Conservation (phyloP, 306 rosid genomes). For the Vigna hirtella region DNA sequence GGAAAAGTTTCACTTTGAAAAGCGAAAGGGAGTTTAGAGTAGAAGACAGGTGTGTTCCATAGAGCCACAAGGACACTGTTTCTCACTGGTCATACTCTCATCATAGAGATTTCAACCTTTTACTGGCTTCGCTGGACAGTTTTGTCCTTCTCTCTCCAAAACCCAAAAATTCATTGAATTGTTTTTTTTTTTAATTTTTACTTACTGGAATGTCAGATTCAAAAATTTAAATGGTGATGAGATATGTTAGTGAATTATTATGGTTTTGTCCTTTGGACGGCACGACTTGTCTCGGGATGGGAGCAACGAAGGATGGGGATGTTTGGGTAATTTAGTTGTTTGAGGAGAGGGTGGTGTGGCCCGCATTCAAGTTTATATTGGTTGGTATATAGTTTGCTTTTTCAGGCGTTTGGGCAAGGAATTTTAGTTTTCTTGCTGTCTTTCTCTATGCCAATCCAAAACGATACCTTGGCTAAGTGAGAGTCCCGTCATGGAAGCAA, state of each 20-base stretch:
- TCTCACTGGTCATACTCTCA: slow-evolving; percentile 34
- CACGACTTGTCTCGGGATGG: no score
- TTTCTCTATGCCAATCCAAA: neutral
- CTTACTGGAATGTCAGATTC: no score
- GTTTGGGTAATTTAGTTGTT: slow-evolving; percentile 43
- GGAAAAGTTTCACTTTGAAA: slow-evolving; percentile 29
- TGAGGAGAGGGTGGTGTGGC: slow-evolving; percentile 1
- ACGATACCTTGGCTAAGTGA: neutral
- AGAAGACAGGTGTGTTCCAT: slow-evolving; percentile 47
- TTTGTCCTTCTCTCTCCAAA: slow-evolving; percentile 42
- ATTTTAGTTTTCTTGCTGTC: slow-evolving; percentile 43
- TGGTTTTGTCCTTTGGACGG: neutral
- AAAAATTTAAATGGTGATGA: no score
- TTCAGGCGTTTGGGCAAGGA: slow-evolving; percentile 33
- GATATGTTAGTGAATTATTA: neutral
- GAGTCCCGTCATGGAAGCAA: neutral
- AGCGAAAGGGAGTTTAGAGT: slow-evolving; percentile 10
- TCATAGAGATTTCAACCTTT: slow-evolving; percentile 41
- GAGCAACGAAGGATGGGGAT: slow-evolving; percentile 26
- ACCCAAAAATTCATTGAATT: neutral
- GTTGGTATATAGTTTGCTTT: slow-evolving; percentile 29
- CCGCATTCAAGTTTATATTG: neutral
- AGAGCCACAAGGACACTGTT: slow-evolving; percentile 43
- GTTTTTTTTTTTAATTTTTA: no score
- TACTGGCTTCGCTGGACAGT: slow-evolving; percentile 46